Base-by-base conservation (phyloP, 768 basidiomycete species). In the Pholiota molesta region DNA sequence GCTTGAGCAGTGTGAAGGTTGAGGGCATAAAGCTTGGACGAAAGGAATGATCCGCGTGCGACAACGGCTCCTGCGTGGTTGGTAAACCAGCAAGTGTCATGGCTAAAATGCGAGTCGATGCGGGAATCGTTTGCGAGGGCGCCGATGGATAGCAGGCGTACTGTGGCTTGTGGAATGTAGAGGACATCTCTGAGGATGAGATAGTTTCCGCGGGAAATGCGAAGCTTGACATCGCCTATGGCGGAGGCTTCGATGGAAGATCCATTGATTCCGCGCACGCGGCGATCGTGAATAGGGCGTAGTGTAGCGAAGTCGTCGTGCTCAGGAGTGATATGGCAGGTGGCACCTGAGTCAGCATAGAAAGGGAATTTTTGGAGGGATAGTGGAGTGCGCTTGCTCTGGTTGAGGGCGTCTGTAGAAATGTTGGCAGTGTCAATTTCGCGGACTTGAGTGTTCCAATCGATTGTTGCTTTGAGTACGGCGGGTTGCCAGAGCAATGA, bases 61-160 rank as follows among this genome's bases (percentile, higher is more conserved):
- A 71, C 57, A 26, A 64, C 14, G 0, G 42, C 31, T 5, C 62
- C 21, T 11, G 68, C 62, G 7, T 62, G 52, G 37, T 62, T 23
- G 1, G 55, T 63, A 26, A 72, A 37, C 62, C 60, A 64, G 17
- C 63, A 66, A 2, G 6, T 11, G 0, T 59, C 42, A 17, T 53
- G 19, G 39, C 70, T 61, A 23, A 75, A 74, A 37, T 68, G 59
- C 1, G 62, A 37, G 35, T 33, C 40, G 9, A 52, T 21, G 5
- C 29, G 2, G 17, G 53, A 55, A 8, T 49, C 33, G 14, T 21
- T 21, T 7, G 52, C 39, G 10, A 61, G 52, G 10, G 52, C 14
- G 14, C 21, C 9, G 1, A 31, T 16, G 14, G 51, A 31, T 17
- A 63, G 14, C 17, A 62, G 64, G 1, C 58, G 29, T 1, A 59